phyloP scores from a whole-genome alignment of 2,329 filamentous ascomycete species.

The Cadophora sp. region DNA sequence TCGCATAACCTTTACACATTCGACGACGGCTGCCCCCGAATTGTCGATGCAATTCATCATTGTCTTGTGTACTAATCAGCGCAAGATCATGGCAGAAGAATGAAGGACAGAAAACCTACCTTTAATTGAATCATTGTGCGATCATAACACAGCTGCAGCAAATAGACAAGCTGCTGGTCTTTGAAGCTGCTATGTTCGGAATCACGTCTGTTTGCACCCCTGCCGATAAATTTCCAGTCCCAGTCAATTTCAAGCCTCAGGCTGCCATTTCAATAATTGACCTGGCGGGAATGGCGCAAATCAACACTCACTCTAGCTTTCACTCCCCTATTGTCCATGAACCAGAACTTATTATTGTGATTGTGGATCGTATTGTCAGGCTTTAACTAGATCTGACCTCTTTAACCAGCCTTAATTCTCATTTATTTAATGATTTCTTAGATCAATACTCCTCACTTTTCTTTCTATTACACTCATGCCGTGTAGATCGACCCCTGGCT shows the following conservation, averaged over 20 bases:
- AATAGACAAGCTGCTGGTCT: conserved; percentile 4
- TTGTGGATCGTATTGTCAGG: conserved; percentile 22
- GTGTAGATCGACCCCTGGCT: conserved; percentile 19
- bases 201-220: not conserved
- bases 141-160: conserved; percentile 33
- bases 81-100: not conserved
- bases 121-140: conserved; percentile 91
- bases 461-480: conserved; percentile 13
- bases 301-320: conserved; percentile 4
- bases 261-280: not conserved
- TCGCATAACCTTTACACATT: conserved; percentile 91
- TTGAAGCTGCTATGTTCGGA: not conserved
- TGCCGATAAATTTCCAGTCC: conserved; percentile 9
- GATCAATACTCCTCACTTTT: not conserved
- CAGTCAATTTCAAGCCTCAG: conserved; percentile 7
- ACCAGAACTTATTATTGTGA: conserved; percentile 9
- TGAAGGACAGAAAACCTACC: conserved; percentile 52
- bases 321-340: conserved; percentile 1
- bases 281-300: conserved; percentile 14
- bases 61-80: conserved; percentile 60
- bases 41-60: conserved; percentile 99
- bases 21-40: conserved; percentile 95
- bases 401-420: conserved; percentile 11
- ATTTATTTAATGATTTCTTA: conserved; percentile 13
- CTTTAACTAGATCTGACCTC: conserved; percentile 33